Base-by-base conservation (phyloP, 352 stramenopile species). In the Achlya hypogyna region DNA sequence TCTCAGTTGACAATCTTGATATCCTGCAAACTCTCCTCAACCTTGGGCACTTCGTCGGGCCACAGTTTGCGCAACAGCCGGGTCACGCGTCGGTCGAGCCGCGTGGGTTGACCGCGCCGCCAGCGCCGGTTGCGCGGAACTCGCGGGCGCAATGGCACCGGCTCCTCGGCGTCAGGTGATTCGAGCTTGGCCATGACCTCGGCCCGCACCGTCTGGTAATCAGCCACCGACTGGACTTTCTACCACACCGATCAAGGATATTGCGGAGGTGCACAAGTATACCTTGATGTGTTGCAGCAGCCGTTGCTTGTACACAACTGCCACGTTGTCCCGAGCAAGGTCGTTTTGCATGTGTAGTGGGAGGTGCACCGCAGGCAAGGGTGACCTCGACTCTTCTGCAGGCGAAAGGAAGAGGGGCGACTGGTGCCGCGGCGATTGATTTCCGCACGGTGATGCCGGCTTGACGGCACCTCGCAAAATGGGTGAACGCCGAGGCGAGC, bases 61-160 rank as follows among this genome's bases (percentile, higher is more conserved):
- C 81, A 84, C 29, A 92, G 78, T 18, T 83, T 85, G 63, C 74
- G 79, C 51, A 94, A 78, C 74, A 88, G 77, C 28, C 83, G 82
- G 62, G 92, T 91, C 59, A 91, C 89, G 65, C 84, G 82, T n/a
- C 83, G 77, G 35, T 87, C 89, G 63, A 94, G 87, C 32, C 82
- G 78, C 28, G 87, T 82, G 0, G 81, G 81, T 20, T 75, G 78
- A 32, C 74, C n/a, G 51, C 35, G 38, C 23, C 58, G 58, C 20
- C 35, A 42, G 12, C 18, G 45, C 27, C 51, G 45, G 23, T 67
- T 67, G 27, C 20, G 43, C 0, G 72, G 68, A 53, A 77, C 69
- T 4, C 74, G 73, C 0, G 65, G 73, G 20, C 45, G 32, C 29
- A 62, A 64, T 0, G 51, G 29, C 22, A 22, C 45, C 5, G 31